phyloP scores from a whole-genome alignment of 1,139 yeast genomes.

The Yarrowia galli region DNA sequence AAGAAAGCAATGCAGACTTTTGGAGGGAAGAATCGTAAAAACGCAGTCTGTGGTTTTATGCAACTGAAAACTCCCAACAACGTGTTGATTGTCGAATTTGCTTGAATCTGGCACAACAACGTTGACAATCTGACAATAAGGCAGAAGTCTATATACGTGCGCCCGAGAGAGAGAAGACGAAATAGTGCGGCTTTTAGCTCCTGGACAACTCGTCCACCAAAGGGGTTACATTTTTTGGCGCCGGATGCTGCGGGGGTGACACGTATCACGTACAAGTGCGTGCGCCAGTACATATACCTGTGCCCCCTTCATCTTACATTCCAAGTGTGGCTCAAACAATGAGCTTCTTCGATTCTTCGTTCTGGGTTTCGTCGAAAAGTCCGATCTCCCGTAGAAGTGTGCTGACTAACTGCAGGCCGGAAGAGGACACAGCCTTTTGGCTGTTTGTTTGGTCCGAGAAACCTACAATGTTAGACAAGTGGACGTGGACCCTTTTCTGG shows the following conservation, averaged over 20 bases:
- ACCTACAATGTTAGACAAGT: neutral
- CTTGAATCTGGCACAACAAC: slow-evolving; percentile 26
- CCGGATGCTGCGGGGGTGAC: neutral
- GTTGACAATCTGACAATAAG: slow-evolving; percentile 17
- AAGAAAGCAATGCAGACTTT: slow-evolving; percentile 37
- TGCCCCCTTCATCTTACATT: neutral
- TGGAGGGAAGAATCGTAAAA: slow-evolving; percentile 33
- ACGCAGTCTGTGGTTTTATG: slow-evolving; percentile 17
- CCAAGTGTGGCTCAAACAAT: neutral
- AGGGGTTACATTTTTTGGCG: neutral
- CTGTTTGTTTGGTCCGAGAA: slow-evolving; percentile 28
- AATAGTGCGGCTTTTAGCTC: slow-evolving; percentile 35
- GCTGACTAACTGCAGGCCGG: slow-evolving; percentile 20
- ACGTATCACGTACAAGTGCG: too few relatives aligned
- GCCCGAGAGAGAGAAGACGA: neutral
- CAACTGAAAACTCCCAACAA: slow-evolving; percentile 33
- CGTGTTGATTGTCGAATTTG: slow-evolving; percentile 16
- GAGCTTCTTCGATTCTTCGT: neutral
- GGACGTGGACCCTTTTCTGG: slow-evolving; percentile 22
- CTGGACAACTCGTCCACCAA: too few relatives aligned
- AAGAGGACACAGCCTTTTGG: slow-evolving; percentile 8
- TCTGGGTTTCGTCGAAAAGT: too few relatives aligned
- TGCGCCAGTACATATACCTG: too few relatives aligned
- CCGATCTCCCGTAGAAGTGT: slow-evolving; percentile 26
- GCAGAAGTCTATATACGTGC: slow-evolving; percentile 10